These are phyloP conservation scores for Pseudomassariella vexata DNA, from an alignment of 2,329 filamentous ascomycete species.

Conservation along the genomic window DNA sequence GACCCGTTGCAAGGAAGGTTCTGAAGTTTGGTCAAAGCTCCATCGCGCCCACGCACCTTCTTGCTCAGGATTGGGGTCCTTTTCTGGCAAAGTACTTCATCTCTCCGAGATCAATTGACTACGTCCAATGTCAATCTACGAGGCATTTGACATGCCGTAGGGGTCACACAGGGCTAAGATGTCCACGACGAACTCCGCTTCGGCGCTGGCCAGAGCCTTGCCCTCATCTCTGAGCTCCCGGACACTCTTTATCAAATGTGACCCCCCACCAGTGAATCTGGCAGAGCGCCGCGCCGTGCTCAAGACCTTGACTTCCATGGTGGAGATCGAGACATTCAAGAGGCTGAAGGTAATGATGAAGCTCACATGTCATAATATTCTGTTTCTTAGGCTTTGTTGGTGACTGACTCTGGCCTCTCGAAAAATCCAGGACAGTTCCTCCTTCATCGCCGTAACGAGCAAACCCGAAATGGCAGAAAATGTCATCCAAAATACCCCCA, in stretches of 20 bases:
- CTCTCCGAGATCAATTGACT: too few species aligned
- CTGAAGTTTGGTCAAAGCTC: too few species aligned
- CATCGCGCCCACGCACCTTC: too few species aligned
- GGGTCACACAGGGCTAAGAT: too few species aligned
- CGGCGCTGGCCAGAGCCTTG: constrained; percentile 20
- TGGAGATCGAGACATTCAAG: constrained; percentile 46
- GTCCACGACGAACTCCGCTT: too few species aligned
- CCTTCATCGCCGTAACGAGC: constrained; percentile 45
- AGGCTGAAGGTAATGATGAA: constrained; percentile 36
- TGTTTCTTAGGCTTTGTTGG: neutral
- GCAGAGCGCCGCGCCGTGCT: constrained; percentile 50
- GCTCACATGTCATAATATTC: constrained; percentile 6
- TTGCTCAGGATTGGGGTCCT: too few species aligned
- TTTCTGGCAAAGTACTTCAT: too few species aligned
- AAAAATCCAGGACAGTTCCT: constrained; percentile 38
- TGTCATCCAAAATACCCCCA: constrained; percentile 40
- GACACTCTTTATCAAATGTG: constrained; percentile 42
- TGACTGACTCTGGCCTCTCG: neutral
- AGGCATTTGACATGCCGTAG: too few species aligned
- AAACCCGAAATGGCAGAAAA: constrained; percentile 29
- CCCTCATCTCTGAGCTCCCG: constrained; percentile 20
- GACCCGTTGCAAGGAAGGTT: too few species aligned
- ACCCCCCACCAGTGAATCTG: constrained; percentile 45
- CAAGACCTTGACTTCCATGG: constrained; percentile 42
- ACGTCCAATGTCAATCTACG: too few species aligned